Conservation (phyloP, 345 rosid genomes). For the Rubroshorea leprosula region DNA sequence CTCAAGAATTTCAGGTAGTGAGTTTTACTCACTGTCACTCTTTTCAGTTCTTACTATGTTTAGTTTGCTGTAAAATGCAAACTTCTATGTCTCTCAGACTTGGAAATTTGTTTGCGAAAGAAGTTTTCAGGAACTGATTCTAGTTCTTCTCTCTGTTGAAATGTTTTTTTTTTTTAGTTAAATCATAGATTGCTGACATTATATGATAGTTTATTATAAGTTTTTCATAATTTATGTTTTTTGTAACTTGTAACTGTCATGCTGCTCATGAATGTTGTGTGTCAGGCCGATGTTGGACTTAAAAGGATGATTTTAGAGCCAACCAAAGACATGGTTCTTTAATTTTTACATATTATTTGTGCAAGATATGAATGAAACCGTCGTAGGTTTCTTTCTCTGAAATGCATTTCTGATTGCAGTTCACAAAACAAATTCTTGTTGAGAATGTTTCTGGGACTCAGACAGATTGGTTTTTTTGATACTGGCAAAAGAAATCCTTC, state of each 20-base stretch:
- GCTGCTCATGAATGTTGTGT: constrained; percentile 13
- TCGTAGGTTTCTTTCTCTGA: constrained; percentile 48
- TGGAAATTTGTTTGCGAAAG: constrained; percentile 12
- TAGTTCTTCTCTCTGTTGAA: background rate
- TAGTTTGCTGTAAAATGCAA: background rate
- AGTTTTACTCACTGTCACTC: background rate
- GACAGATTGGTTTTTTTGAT: constrained; percentile 47
- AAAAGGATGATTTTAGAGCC: background rate
- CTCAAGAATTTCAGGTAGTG: constrained; percentile 26
- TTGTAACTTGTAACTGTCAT: constrained; percentile 5
- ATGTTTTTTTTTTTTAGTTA: no score
- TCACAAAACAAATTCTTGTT: constrained; percentile 44
- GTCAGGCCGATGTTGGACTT: constrained; percentile 14
- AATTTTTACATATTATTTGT: constrained; percentile 9
- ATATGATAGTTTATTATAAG: background rate
- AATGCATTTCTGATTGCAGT: constrained; percentile 63
- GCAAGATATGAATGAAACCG: constrained; percentile 20
- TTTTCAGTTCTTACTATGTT: background rate
- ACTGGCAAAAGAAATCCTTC: constrained; percentile 40
- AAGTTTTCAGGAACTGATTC: constrained; percentile 21
- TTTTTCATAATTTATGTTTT: no score
- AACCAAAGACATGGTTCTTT: constrained; percentile 4
- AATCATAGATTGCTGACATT: background rate
- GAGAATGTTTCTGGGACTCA: constrained; percentile 65
- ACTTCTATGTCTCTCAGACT: background rate